These are phyloP conservation scores for Chaetoceros muelleri DNA, from an alignment of 108 stramenopile species.

Conservation along the genomic window DNA sequence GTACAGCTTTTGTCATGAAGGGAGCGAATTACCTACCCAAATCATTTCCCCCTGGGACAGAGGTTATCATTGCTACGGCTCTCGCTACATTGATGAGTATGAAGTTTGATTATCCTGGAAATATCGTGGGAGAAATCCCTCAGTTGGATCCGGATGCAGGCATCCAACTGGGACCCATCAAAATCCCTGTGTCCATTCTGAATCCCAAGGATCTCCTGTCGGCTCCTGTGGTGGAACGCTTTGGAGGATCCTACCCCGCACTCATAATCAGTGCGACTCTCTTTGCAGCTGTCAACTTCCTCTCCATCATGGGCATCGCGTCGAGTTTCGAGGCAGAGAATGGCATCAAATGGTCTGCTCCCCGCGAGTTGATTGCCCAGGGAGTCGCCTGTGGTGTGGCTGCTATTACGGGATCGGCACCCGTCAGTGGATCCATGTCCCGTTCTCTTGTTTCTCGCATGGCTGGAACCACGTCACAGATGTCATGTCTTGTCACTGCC, in stretches of 20 bases:
- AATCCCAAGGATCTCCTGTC: slow-evolving; percentile 38
- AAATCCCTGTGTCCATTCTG: slow-evolving; percentile 51
- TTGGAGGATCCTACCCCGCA: slow-evolving; percentile 42
- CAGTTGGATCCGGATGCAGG: slow-evolving; percentile 46
- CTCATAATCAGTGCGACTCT: slow-evolving; percentile 40
- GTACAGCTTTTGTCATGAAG: slow-evolving; percentile 59
- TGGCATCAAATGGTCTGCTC: slow-evolving; percentile 59
- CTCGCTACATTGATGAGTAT: slow-evolving; percentile 53
- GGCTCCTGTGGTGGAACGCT: slow-evolving; percentile 45
- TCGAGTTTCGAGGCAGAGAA: slow-evolving; percentile 73
- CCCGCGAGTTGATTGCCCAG: slow-evolving; percentile 68
- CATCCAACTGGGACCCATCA: slow-evolving; percentile 40
- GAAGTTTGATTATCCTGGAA: slow-evolving; percentile 44
- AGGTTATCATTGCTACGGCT: slow-evolving; percentile 64
- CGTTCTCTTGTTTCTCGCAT: slow-evolving; percentile 68
- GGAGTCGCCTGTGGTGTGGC: slow-evolving; percentile 61
- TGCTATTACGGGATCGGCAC: slow-evolving; percentile 57
- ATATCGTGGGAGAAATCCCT: slow-evolving; percentile 76
- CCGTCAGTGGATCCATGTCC: slow-evolving; percentile 63
- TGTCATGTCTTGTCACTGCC: slow-evolving; percentile 62
- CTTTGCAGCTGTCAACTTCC: slow-evolving; percentile 76
- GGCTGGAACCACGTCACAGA: slow-evolving; percentile 61
- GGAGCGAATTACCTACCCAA: slow-evolving; percentile 41
- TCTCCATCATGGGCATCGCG: slow-evolving; percentile 65
- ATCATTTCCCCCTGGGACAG: slow-evolving; percentile 58